Base-by-base conservation (phyloP, 2,329 filamentous ascomycete species). In the Sporothrix pseudoabietina region DNA sequence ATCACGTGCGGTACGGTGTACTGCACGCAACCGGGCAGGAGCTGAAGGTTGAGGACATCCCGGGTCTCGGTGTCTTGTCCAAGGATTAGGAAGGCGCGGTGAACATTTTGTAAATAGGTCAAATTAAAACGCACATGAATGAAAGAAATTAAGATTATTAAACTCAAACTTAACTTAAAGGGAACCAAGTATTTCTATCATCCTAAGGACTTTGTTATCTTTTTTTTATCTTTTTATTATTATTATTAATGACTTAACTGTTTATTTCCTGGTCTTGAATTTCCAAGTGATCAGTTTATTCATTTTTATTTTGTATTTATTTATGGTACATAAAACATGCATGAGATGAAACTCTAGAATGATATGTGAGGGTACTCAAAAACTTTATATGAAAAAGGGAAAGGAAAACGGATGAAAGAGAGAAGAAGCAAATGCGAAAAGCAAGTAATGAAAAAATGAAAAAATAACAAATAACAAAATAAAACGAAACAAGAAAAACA, bases 11-110 rank as follows among this genome's bases (percentile, higher is more conserved):
- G 55, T 57, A 32, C 22, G 55, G 55, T 14, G 55, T 57, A 6
- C 26, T 57, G 1, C 32, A 57, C 12, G 55, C 55, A 57, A 57
- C 55, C 16, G 55, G 55, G 55, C 55, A 57, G 22, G 55, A 57
- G 55, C 55, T 57, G 26, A 57, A 57, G 26, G 55, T 57, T 9
- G 55, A 57, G 55, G 55, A 57, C 26, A 57, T 57, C 10, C 55
- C 55, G 12, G 55, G 55, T 16, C 55, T 57, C 1, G 55, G 55
- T 57, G 55, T 57, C 26, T 57, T 57, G 22, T 57, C 55, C 1
- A 57, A 57, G 55, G 55, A 57, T 57, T 57, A 32, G 49, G 19
- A n/a, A 22, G 49, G 49, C 22, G 49, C 4, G 10, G 49, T 7
- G 9, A 54, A 54, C 26, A 32, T 26, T 57, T 12, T 57, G 54